Evolutionary conservation across 208 protist genomes (phyloP).

Genomic region (Herpetomonas muscarum): DNA sequence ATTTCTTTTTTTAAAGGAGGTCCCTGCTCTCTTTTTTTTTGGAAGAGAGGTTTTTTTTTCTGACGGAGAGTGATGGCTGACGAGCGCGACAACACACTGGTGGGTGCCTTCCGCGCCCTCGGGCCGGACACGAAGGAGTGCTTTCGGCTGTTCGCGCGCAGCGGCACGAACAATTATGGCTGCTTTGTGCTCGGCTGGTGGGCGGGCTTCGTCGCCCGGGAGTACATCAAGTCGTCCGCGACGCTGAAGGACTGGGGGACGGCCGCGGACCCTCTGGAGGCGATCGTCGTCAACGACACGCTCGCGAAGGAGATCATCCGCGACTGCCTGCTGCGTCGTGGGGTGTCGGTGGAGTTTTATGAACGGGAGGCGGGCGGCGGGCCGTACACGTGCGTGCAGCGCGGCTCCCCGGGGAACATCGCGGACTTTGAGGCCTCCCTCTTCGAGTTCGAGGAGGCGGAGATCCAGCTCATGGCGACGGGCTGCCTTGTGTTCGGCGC

Average conservation of each 20-base stretch:
- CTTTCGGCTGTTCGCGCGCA: conserved; percentile 72
- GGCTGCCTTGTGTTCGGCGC: conserved; percentile 52
- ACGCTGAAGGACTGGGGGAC: conserved; percentile 74
- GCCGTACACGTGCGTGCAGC: conserved; percentile 73
- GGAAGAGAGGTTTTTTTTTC: neutral
- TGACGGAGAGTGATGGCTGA: conserved; percentile 50
- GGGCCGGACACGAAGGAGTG: conserved; percentile 63
- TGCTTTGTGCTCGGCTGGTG: conserved; percentile 81
- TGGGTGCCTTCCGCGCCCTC: conserved; percentile 56
- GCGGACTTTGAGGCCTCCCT: conserved; percentile 86
- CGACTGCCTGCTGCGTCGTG: conserved; percentile 78
- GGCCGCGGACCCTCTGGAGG: conserved; percentile 27
- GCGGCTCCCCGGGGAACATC: conserved; percentile 83
- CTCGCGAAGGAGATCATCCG: conserved; percentile 81
- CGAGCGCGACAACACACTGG: conserved; percentile 55
- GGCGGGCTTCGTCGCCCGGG: conserved; percentile 62
- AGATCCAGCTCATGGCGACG: conserved; percentile 77
- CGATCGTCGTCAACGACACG: conserved; percentile 76
- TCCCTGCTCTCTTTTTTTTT: too few species aligned
- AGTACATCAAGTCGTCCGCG: conserved; percentile 86
- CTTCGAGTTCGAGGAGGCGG: conserved; percentile 84
- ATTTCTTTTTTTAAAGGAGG: too few species aligned
- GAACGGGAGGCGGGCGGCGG: conserved; percentile 47
- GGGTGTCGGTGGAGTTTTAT: conserved; percentile 77
- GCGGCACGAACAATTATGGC: conserved; percentile 38